Conservation (phyloP, 768 basidiomycete genomes). For the Collybia mongolica region DNA sequence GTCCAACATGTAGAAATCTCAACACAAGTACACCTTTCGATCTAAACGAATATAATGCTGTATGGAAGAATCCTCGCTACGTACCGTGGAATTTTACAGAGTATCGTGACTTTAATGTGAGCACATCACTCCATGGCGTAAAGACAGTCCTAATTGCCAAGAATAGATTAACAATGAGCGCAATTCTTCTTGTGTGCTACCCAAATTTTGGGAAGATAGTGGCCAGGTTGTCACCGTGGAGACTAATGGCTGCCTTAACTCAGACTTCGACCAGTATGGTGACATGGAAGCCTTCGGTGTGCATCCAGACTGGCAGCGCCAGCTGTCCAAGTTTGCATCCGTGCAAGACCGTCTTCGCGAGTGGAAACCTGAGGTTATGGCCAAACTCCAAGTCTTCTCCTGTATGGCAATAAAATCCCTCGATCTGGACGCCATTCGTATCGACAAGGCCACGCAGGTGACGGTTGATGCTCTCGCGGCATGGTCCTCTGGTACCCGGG, state of each 20-base stretch:
- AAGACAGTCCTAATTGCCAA: slow-evolving; percentile 2
- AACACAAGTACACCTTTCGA: slow-evolving; percentile 82
- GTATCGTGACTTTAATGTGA: slow-evolving; percentile 79
- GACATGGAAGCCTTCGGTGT: slow-evolving; percentile 99
- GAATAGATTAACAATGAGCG: slow-evolving; percentile 62
- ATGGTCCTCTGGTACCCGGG: slow-evolving; percentile 74
- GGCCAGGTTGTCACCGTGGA: slow-evolving; percentile 62
- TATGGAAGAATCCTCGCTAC: slow-evolving; percentile 76
- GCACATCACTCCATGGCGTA: slow-evolving; percentile 16
- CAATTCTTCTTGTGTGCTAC: slow-evolving; percentile 73
- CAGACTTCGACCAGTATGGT: slow-evolving; percentile 94
- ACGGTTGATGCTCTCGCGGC: slow-evolving; percentile 76
- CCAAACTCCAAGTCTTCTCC: slow-evolving; percentile 72
- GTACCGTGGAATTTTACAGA: slow-evolving; percentile 84
- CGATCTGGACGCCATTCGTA: slow-evolving; percentile 91
- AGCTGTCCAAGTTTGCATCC: slow-evolving; percentile 92
- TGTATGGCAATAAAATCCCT: slow-evolving; percentile 88
- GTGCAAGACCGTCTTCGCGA: slow-evolving; percentile 95
- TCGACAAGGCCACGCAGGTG: slow-evolving; percentile 93
- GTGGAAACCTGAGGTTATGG: slow-evolving; percentile 81
- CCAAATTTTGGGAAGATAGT: slow-evolving; percentile 78
- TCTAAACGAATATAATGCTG: slow-evolving; percentile 66
- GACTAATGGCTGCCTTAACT: slow-evolving; percentile 68
- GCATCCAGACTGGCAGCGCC: slow-evolving; percentile 91
- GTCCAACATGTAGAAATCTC: slow-evolving; percentile 50